Evolutionary conservation across 768 basidiomycete species (phyloP), one percentile per base, ranked within the genome.

Genomic region (Rhizopogon vesiculosus): DNA sequence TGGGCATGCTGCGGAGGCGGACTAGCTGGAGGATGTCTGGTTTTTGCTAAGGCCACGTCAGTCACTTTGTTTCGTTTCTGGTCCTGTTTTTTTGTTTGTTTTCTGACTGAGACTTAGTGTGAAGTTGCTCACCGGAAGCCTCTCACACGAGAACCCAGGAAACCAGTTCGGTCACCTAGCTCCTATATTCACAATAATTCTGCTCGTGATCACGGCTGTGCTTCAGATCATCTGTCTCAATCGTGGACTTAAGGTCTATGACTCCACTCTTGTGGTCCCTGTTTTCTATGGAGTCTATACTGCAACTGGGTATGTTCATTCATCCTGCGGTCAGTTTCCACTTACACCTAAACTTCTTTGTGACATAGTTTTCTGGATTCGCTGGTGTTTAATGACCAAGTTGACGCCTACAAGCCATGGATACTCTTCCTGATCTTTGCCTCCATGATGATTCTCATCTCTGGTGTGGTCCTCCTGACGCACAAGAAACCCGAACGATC

Each of bases 1-100:
- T 98, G 95, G 96, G 90, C 93, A 2, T 93, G 93, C 59, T 85
- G 86, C 53, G 94, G 95, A 35, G 95, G 95, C 12, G 88, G 92
- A 38, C 75, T 98, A 40, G 92, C 93, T 6, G 96, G 95, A 5
- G 85, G 86, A 42, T 89, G 86, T 69, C 76, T 98, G 55, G 92
- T 98, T 3, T 95, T 98, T 58, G 87, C 87, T 6, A 88, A 72
- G 51, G 69, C 71, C 8, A 71, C 61, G 69, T 71, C 42, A 54
- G 69, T 65, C 29, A 6, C 33, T 46, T 29, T 39, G 18, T 19
- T 22, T 25, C 12, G 51, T 16, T 51, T 48, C 40, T 31, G 54
- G 15, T 51, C 22, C 12, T 12, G 59, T 22, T n/a, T 57, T 22
- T 22, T 53, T 12, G 59, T 22, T n/a, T 57, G 19, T 22, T 22